These are phyloP conservation scores for Pseudopithomyces chartarum DNA, from an alignment of 2,329 filamentous ascomycete species.

Conservation along the genomic window DNA sequence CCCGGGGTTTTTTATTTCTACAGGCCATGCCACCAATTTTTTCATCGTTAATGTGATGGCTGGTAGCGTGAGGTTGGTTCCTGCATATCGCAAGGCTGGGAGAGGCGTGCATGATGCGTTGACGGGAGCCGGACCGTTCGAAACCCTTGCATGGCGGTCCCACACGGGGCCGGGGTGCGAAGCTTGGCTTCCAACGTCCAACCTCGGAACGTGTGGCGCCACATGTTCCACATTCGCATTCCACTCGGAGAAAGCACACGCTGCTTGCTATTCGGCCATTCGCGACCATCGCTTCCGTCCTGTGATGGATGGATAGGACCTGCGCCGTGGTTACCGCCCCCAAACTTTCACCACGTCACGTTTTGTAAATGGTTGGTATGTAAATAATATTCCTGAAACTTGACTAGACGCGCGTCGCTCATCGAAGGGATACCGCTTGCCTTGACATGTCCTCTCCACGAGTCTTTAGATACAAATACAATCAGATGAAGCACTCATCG, in stretches of 20 bases:
- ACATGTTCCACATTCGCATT: not conserved
- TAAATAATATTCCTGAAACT: not conserved
- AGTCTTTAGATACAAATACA: conserved; percentile 16
- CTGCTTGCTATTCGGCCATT: not conserved
- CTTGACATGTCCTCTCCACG: conserved; percentile 11
- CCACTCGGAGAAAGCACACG: not conserved
- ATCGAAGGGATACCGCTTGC: not conserved
- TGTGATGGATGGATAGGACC: too few species aligned
- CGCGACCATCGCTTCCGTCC: too few species aligned
- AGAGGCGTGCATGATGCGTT: conserved; percentile 1
- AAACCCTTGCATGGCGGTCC: conserved; percentile 10
- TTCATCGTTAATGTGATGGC: not conserved
- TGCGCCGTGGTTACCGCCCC: not conserved
- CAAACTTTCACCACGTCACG: not conserved
- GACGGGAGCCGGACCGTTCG: conserved; percentile 4
- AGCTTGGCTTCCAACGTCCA: conserved; percentile 10
- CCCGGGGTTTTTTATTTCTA: too few species aligned
- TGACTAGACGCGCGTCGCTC: conserved; percentile 15
- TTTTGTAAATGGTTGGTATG: not conserved
- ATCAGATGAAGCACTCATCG: not conserved
- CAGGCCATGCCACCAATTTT: not conserved
- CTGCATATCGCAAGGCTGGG: conserved; percentile 18
- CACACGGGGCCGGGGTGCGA: conserved; percentile 2
- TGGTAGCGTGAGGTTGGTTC: conserved; percentile 18
- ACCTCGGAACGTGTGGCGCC: conserved; percentile 3